Evolutionary conservation across 2,329 filamentous ascomycete genomes (phyloP).

Genomic region (Fusarium sp.): DNA sequence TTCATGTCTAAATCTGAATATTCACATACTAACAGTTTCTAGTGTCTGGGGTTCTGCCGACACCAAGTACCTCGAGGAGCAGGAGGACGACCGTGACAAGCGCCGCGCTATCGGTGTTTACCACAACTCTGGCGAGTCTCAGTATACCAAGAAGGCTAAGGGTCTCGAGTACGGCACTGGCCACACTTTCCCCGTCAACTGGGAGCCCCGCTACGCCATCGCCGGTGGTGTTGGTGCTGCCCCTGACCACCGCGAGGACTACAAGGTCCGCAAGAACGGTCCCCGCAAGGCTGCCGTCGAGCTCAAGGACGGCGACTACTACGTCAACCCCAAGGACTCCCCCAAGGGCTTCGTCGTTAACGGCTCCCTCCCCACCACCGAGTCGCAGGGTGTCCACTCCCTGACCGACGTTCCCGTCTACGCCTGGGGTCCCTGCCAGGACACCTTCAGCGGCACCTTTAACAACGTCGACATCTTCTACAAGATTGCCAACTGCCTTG

Average conservation of each 20-base stretch:
- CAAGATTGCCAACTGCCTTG: slow-evolving; percentile 77
- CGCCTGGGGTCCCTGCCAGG: slow-evolving; percentile 82
- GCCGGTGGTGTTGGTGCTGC: slow-evolving; percentile 77
- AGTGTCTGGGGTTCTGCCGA: slow-evolving; percentile 83
- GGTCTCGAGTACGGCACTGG: slow-evolving; percentile 78
- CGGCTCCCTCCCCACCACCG: slow-evolving; percentile 74
- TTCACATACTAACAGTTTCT: slow-evolving; percentile 11
- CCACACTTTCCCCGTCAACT: slow-evolving; percentile 82
- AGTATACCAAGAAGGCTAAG: slow-evolving; percentile 73
- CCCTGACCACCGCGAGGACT: slow-evolving; percentile 83
- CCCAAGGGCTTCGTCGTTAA: slow-evolving; percentile 78
- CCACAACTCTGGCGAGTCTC: slow-evolving; percentile 77
- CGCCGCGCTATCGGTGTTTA: slow-evolving; percentile 81
- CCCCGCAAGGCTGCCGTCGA: slow-evolving; percentile 71
- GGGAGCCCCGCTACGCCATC: slow-evolving; percentile 86
- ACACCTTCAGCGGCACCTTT: slow-evolving; percentile 78
- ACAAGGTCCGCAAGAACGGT: slow-evolving; percentile 74
- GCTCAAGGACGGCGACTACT: slow-evolving; percentile 69
- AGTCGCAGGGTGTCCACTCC: slow-evolving; percentile 78
- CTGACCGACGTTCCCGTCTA: slow-evolving; percentile 84
- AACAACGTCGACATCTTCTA: slow-evolving; percentile 81
- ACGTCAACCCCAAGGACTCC: slow-evolving; percentile 75
- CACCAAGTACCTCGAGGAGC: slow-evolving; percentile 77
- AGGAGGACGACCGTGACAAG: slow-evolving; percentile 76
- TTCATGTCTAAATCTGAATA: neutral